Percentiles rank a stretch among this genome's conserved stretches.
phyloP scores from a whole-genome alignment of 768 basidiomycete genomes.

The Aureoboletus auriporus region DNA sequence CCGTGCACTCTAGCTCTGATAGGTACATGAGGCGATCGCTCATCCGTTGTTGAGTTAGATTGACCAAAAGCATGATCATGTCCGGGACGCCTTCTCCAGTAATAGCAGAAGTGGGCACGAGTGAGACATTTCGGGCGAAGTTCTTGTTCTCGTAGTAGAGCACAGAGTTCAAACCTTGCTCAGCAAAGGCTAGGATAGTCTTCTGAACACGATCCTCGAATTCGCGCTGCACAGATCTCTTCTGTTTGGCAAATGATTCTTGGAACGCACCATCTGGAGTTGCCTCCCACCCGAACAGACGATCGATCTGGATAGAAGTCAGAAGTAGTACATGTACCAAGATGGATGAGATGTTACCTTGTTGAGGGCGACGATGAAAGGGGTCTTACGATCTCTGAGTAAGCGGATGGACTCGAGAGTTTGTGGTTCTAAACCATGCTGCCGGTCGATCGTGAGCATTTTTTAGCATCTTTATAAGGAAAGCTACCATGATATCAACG shows the following conservation, averaged over 20 bases:
- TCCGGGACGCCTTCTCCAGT: conserved; percentile 98
- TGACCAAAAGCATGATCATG: conserved; percentile 98
- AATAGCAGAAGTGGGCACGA: conserved; percentile 96
- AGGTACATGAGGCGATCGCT: conserved; percentile 97
- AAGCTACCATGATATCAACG: conserved; percentile 89
- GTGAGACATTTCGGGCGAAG: conserved; percentile 88
- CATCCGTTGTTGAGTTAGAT: conserved; percentile 97
- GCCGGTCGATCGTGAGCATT: conserved; percentile 6
- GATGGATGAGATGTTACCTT: conserved; percentile 50
- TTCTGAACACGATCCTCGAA: conserved; percentile 85
- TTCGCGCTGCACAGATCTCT: conserved; percentile 75
- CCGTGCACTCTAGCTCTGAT: conserved; percentile 94
- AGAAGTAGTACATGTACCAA: conserved; percentile 6
- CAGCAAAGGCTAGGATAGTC: conserved; percentile 92
- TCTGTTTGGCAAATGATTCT: conserved; percentile 84
- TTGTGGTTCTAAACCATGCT: conserved; percentile 98
- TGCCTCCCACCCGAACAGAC: conserved; percentile 92
- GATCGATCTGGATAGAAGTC: conserved; percentile 73
- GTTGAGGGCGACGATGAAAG: conserved; percentile 98
- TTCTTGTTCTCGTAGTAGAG: conserved; percentile 98
- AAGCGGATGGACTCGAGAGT: conserved; percentile 94
- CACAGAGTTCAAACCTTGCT: conserved; percentile 92
- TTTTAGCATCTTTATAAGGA: background rate
- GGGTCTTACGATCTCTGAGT: conserved; percentile 89
- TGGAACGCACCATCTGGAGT: conserved; percentile 91